Conservation (phyloP, 139 green algal genomes). For the Chlorella sorokiniana region DNA sequence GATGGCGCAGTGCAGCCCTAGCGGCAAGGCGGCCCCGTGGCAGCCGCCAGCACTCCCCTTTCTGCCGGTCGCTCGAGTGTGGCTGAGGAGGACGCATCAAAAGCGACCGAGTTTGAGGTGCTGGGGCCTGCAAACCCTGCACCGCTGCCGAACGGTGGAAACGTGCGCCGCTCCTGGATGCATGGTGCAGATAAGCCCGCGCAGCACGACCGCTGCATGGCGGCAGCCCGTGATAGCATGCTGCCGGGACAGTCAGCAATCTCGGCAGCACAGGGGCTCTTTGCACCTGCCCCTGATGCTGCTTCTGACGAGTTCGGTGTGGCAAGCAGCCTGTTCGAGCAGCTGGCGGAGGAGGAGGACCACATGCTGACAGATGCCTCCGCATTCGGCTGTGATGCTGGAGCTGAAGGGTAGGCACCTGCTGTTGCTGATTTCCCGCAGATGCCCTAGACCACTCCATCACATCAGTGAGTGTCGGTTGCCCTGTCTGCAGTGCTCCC, state of each 20-base stretch:
- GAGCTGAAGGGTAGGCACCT: background rate
- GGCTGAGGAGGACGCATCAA: background rate
- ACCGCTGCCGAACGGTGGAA: background rate
- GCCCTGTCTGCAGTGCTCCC: background rate
- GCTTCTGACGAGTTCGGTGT: background rate
- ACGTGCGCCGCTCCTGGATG: background rate
- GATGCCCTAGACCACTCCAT: background rate
- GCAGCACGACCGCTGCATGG: background rate
- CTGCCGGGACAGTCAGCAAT: background rate
- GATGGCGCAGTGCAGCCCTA: constrained; percentile 11
- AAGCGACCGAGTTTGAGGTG: background rate
- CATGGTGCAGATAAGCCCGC: background rate
- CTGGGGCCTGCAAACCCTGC: background rate
- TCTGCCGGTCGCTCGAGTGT: background rate
- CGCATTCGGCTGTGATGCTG: background rate
- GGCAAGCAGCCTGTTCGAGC: background rate
- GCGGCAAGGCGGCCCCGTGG: background rate
- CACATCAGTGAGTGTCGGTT: no score
- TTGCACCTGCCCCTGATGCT: background rate
- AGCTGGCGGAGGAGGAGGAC: constrained; percentile 8
- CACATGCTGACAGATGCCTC: constrained; percentile 20
- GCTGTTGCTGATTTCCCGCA: background rate
- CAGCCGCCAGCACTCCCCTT: background rate
- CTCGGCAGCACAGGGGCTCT: background rate
- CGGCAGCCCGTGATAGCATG: background rate